phyloP scores from a whole-genome alignment of 169 alveolate species.

The Eimeria necatrix region DNA sequence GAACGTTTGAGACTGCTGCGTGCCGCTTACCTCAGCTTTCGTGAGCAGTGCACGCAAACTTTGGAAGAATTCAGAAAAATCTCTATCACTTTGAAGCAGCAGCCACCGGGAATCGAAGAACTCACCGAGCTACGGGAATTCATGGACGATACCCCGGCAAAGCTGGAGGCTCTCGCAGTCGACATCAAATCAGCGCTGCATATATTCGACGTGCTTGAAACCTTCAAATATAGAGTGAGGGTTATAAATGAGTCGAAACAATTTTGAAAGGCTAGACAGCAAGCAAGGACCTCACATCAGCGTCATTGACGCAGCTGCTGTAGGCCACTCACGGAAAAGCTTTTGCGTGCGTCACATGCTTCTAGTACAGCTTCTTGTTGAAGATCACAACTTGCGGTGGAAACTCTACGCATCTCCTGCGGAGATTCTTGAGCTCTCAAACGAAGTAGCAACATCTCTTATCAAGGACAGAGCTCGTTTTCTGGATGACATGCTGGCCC shows the following conservation, averaged over 20 bases:
- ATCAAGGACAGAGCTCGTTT: constrained; percentile 91
- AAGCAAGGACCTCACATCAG: neutral
- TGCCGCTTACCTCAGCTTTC: constrained; percentile 84
- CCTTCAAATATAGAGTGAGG: constrained; percentile 83
- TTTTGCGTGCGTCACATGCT: constrained; percentile 16
- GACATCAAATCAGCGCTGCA: constrained; percentile 91
- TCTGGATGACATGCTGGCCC: constrained; percentile 90
- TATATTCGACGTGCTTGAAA: constrained; percentile 90
- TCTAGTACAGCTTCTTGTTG: constrained; percentile 84
- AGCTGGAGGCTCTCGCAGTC: constrained; percentile 88
- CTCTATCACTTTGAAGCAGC: constrained; percentile 89
- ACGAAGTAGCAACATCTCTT: constrained; percentile 87
- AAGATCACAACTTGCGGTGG: constrained; percentile 93
- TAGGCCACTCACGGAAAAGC: constrained; percentile 21
- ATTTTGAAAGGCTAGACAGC: neutral
- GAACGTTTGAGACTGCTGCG: neutral
- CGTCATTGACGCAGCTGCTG: constrained; percentile 7
- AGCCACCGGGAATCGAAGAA: constrained; percentile 94
- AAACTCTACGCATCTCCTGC: constrained; percentile 92
- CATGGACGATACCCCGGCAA: constrained; percentile 91
- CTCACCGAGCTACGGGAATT: constrained; percentile 91
- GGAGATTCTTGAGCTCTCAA: constrained; percentile 89
- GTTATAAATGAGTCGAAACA: neutral
- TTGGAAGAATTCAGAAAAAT: constrained; percentile 91
- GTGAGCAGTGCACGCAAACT: constrained; percentile 89